Evolutionary conservation across 805 yeast genomes (phyloP).

Genomic region (Ogataea paradorogensis): DNA sequence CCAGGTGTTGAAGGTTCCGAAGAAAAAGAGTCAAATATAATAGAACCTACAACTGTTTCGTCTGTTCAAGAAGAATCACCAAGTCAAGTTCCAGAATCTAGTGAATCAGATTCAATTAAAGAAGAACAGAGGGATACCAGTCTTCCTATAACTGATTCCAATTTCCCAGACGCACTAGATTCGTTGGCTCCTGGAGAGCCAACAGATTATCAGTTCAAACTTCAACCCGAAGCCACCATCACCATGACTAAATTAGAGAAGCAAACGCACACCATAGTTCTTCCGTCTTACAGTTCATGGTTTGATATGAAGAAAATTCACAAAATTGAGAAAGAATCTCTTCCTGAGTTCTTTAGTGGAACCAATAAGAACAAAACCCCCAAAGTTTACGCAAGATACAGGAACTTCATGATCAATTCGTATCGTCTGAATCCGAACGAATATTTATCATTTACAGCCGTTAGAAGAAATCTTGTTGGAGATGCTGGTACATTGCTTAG

Average conservation of each 20-base stretch:
- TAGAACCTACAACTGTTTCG: background rate
- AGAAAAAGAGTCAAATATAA: background rate
- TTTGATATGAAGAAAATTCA: constrained; percentile 70
- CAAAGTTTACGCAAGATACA: constrained; percentile 70
- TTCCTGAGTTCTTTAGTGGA: constrained; percentile 80
- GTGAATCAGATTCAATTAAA: constrained; percentile 15
- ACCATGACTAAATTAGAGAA: constrained; percentile 19
- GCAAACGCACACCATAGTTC: constrained; percentile 80
- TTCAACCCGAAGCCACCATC: constrained; percentile 16
- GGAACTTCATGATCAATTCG: constrained; percentile 87
- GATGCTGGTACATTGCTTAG: constrained; percentile 88
- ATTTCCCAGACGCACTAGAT: too few species aligned
- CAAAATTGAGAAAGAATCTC: constrained; percentile 73
- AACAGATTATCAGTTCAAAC: constrained; percentile 1
- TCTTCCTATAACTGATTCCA: too few species aligned
- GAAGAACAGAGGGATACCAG: background rate
- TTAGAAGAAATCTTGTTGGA: constrained; percentile 85
- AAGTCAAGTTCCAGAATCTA: background rate
- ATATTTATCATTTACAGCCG: constrained; percentile 84
- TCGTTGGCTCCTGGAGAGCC: constrained; percentile 1
- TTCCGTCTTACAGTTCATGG: constrained; percentile 90
- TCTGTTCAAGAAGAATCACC: background rate
- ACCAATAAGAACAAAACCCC: constrained; percentile 73
- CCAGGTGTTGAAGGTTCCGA: too few species aligned
- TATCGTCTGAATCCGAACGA: constrained; percentile 88